Evolutionary conservation across 768 basidiomycete genomes (phyloP).

Genomic region (Lactarius akahatsu): DNA sequence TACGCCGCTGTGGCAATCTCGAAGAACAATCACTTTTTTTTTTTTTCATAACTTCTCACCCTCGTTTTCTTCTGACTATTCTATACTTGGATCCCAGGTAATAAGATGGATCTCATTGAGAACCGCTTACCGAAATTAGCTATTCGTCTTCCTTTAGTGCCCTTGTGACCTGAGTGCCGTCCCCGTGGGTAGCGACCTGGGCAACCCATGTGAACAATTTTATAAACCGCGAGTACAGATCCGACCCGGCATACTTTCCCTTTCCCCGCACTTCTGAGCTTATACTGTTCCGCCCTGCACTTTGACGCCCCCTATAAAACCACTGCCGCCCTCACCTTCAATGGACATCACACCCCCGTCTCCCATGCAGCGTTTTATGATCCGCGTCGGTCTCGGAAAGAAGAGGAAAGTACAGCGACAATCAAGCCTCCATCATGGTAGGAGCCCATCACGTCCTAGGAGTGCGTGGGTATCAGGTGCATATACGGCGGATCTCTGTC

Average conservation of each 20-base stretch:
- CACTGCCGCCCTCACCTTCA: neutral
- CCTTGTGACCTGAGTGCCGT: constrained; percentile 1
- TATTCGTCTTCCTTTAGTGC: neutral
- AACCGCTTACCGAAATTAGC: neutral
- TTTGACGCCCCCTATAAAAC: neutral
- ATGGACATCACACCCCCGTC: neutral
- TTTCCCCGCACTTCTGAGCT: neutral
- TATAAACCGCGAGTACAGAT: neutral
- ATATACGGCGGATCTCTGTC: neutral
- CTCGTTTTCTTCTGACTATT: neutral
- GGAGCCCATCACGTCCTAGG: neutral
- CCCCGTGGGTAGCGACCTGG: neutral
- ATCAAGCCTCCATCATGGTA: neutral
- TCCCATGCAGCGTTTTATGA: constrained; percentile 5
- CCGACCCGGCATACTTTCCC: neutral
- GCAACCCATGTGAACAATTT: neutral
- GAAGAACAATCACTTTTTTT: neutral
- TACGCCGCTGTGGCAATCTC: neutral
- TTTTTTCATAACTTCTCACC: neutral
- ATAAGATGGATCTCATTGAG: neutral
- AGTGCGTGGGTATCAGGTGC: neutral
- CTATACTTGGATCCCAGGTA: neutral
- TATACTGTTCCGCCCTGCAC: neutral
- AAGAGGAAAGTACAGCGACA: constrained; percentile 13
- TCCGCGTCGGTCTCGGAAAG: neutral